These are phyloP conservation scores for Acanthamoeba lenticulata DNA, from an alignment of 208 protist species.

Conservation along the genomic window DNA sequence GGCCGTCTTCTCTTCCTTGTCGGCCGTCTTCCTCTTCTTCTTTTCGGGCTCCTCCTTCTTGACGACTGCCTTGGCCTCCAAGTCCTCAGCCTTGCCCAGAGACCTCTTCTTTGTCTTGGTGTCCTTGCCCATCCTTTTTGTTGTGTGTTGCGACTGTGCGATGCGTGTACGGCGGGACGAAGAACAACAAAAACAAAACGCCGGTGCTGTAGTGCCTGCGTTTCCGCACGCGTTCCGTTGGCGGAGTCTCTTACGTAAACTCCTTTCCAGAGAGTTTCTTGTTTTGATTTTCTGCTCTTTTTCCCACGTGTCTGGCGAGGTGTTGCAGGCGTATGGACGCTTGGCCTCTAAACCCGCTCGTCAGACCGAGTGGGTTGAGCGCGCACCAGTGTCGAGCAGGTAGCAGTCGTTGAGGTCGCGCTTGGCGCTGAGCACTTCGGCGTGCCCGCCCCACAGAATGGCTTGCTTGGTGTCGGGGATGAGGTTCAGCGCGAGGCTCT, in stretches of 20 bases:
- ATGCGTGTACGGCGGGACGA: background rate
- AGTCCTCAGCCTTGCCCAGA: background rate
- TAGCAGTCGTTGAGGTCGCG: conserved; percentile 1
- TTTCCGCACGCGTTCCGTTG: no score
- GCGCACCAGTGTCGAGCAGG: background rate
- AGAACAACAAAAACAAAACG: no score
- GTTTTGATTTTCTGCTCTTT: no score
- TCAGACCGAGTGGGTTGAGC: background rate
- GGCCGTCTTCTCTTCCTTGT: background rate
- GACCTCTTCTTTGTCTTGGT: background rate
- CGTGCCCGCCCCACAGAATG: background rate
- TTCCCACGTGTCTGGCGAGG: no score
- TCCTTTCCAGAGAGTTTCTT: no score
- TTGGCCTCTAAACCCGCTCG: no score
- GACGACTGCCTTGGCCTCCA: background rate
- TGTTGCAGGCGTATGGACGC: no score
- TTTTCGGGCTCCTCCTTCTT: conserved; percentile 1
- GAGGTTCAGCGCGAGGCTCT: background rate
- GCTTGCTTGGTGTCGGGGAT: background rate
- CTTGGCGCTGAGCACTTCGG: background rate
- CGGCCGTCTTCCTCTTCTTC: conserved; percentile 26
- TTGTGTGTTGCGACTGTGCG: background rate
- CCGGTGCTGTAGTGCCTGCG: no score
- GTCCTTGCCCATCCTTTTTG: background rate
- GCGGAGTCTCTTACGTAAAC: no score